These are phyloP conservation scores for Cercospora canescens DNA, from an alignment of 2,329 filamentous ascomycete genomes.

Conservation along the genomic window DNA sequence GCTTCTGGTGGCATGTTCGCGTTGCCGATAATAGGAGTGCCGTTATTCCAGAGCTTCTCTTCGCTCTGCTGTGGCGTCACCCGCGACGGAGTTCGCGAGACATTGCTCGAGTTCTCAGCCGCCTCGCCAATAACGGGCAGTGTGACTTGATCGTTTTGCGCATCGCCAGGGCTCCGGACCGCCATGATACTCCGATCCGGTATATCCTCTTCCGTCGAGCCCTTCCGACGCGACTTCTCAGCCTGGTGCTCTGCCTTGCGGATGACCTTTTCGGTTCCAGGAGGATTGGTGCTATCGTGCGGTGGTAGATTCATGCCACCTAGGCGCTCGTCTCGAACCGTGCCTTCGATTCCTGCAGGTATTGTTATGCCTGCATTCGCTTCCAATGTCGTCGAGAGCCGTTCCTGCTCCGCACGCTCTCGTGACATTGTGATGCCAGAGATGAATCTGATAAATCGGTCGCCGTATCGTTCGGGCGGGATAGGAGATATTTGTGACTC, in stretches of 20 bases:
- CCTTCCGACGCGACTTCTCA: slow-evolving; percentile 56
- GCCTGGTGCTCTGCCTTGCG: slow-evolving; percentile 62
- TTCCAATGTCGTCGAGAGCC: slow-evolving; percentile 33
- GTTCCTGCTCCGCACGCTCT: slow-evolving; percentile 69
- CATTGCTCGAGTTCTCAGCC: slow-evolving; percentile 70
- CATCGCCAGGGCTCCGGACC: slow-evolving; percentile 57
- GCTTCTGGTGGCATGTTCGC: slow-evolving; percentile 29
- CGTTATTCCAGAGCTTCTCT: slow-evolving; percentile 21
- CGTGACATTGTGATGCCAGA: slow-evolving; percentile 84
- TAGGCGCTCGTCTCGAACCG: slow-evolving; percentile 40
- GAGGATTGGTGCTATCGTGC: slow-evolving; percentile 29
- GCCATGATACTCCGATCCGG: slow-evolving; percentile 63
- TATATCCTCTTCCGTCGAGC: slow-evolving; percentile 55
- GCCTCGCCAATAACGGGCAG: slow-evolving; percentile 89
- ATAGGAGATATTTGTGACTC: slow-evolving; percentile 89
- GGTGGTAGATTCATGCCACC: slow-evolving; percentile 39
- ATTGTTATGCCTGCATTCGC: slow-evolving; percentile 22
- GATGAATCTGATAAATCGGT: slow-evolving; percentile 92
- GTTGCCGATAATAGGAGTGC: slow-evolving; percentile 25
- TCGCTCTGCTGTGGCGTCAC: slow-evolving; percentile 27
- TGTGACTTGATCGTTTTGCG: slow-evolving; percentile 58
- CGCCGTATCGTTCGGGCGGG: slow-evolving; percentile 85
- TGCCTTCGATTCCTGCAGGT: slow-evolving; percentile 27
- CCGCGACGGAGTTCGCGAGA: slow-evolving; percentile 25
- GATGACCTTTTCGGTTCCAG: slow-evolving; percentile 56